Evolutionary conservation across 1,139 yeast species (phyloP), one percentile per base, ranked within the genome.

Genomic region (Arxiozyma slooffiae): DNA sequence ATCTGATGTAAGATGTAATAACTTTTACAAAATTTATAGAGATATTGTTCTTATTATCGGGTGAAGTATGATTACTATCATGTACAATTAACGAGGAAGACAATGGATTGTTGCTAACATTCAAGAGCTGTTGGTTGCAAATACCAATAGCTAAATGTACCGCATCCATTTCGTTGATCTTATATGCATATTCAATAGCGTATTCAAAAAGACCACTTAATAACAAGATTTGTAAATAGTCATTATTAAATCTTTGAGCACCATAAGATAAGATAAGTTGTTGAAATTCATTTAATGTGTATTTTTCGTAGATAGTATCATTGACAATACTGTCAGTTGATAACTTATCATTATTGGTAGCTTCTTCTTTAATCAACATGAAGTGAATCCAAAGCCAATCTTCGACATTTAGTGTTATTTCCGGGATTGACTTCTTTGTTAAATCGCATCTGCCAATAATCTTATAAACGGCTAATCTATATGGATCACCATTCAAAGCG

Each of bases 301-400:
- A 92, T 55, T 78, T 77, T 60, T 87, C 96, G 64, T 80, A 83
- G 9, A 80, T 73, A 46, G 84, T 77, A 52, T 74, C 77, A 22
- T 72, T 68, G 23, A 42, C 36, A 17, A 34, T 16, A 23, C 55
- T 67, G 18, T 44, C 49, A n/a, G 30, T 40, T 17, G 37, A 11
- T 14, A 38, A n/a, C 26, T 26, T 4, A 20, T 7, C n/a, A 20
- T 21, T 20, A 22, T 21, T 7, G n/a, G 20, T 14, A 36, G 18
- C 17, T 16, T 63, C 57, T 59, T 85, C 94, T 53, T 82, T 80
- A 18, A 85, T 79, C 36, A 90, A 74, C 62, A 82, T 78, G 52
- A 92, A 75, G 68, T 92, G 97, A 64, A 86, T 79, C 99, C 98
- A 92, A 50, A 90, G 69, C 98, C 98, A 92, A 68, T 92, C 98